Evolutionary conservation across 2,329 filamentous ascomycete genomes (phyloP).

Genomic region (Paracamarosporium sp.): DNA sequence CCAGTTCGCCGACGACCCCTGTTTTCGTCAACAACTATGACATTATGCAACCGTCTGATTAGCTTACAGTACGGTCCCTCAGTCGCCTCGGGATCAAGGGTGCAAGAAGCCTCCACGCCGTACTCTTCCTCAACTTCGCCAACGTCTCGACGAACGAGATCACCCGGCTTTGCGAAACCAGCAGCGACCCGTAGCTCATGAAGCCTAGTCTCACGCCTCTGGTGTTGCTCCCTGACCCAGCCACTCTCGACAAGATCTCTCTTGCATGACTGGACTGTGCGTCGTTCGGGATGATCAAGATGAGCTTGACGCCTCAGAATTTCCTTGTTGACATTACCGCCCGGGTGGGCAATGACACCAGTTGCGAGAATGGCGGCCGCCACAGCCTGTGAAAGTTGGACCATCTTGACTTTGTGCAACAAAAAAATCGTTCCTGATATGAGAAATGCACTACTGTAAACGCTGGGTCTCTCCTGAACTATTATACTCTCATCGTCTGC

Average conservation of each 20-base stretch:
- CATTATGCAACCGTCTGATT: background rate
- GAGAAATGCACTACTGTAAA: background rate
- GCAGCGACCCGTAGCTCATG: slow-evolving; percentile 46
- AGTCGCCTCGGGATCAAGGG: slow-evolving; percentile 40
- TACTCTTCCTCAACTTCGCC: slow-evolving; percentile 34
- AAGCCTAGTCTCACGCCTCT: slow-evolving; percentile 47
- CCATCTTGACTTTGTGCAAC: slow-evolving; percentile 28
- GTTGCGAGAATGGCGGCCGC: slow-evolving; percentile 31
- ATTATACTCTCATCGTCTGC: slow-evolving; percentile 27
- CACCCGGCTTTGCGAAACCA: slow-evolving; percentile 39
- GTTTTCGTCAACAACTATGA: background rate
- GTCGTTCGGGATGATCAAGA: slow-evolving; percentile 46
- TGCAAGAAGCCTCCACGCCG: slow-evolving; percentile 36
- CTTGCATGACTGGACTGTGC: slow-evolving; percentile 44
- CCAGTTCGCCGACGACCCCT: slow-evolving; percentile 57
- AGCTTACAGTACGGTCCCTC: slow-evolving; percentile 44
- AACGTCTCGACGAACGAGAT: slow-evolving; percentile 35
- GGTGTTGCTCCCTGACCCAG: slow-evolving; percentile 43
- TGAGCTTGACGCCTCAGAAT: slow-evolving; percentile 38
- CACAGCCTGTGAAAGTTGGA: slow-evolving; percentile 33
- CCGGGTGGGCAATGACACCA: slow-evolving; percentile 47
- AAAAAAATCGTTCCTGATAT: background rate
- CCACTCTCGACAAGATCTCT: slow-evolving; percentile 38
- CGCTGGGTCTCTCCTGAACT: slow-evolving; percentile 10
- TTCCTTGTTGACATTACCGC: slow-evolving; percentile 45